Evolutionary conservation across 495 filamentous ascomycete genomes (phyloP), one percentile per base, ranked within the genome.

Genomic region (Glutinoglossum americanum): DNA sequence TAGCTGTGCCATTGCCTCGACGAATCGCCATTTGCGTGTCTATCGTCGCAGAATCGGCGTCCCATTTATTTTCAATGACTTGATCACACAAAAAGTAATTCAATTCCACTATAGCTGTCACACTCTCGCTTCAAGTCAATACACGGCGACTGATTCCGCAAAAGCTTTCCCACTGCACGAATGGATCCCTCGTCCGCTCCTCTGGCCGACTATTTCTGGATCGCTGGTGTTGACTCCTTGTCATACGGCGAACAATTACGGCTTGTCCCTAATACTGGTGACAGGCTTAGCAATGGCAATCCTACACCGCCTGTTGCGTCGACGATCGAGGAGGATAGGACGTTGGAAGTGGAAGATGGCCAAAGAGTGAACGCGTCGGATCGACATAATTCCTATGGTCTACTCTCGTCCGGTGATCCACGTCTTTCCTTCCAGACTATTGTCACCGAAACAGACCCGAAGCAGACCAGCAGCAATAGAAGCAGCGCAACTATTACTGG

Each of bases 181-280:
- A 53, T 56, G 49, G 57, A 59, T 35, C 49, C 57, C 19, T 56
- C 57, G 33, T 81, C 83, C 59, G 76, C 83, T 55, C 92, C 92
- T 60, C 80, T 98, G 60, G 92, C 92, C 66, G 92, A 98, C 69
- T 96, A 93, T 73, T 98, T 98, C 72, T 98, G 92, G 87, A 96
- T 98, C 61, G 87, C 86, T 62, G 92, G 92, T 68, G 80, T 94
- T 64, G 87, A 89, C 70, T 83, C 84, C 51, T 62, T 78, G 60
- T 74, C 77, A 47, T 82, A 80, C 67, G 71, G 75, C 57, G 76
- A 81, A 60, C 69, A 68, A 57, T 57, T 69, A 55, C 55, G 53
- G 45, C 63, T 39, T 60, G 62, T 47, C 60, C 61, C 60, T 13
- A 33, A 56, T 51, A 59, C 53, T 59, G 64, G 58, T 48, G 69